Percentiles rank a stretch among this genome's conserved stretches.
phyloP scores from a whole-genome alignment of 2,329 filamentous ascomycete species.

The Fusarium buharicum region DNA sequence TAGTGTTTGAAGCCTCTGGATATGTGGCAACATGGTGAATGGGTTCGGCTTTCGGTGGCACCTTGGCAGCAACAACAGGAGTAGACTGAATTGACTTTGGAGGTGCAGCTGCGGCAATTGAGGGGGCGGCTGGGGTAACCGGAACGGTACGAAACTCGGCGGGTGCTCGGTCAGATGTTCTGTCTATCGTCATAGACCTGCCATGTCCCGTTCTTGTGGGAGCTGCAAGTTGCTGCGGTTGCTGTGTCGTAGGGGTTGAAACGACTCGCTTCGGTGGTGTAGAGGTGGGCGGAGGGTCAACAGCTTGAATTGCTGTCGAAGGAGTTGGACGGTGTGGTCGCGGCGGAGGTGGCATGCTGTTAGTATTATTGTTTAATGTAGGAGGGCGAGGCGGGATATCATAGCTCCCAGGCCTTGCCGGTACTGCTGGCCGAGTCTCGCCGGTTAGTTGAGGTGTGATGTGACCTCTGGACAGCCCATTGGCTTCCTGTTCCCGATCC shows the following conservation, averaged over 20 bases:
- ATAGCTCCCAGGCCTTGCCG: slow-evolving; percentile 57
- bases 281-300: slow-evolving; percentile 28
- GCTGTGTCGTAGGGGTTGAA: slow-evolving; percentile 47
- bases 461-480: slow-evolving; percentile 52
- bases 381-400: slow-evolving; percentile 38
- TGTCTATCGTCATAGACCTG: slow-evolving; percentile 53
- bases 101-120: slow-evolving; percentile 26
- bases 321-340: slow-evolving; percentile 57
- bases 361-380: slow-evolving; percentile 27
- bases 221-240: slow-evolving; percentile 46
- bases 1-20: slow-evolving; percentile 85
- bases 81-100: slow-evolving; percentile 36
- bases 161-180: slow-evolving; percentile 40
- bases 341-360: slow-evolving; percentile 54
- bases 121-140: slow-evolving; percentile 31
- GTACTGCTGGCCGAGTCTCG: slow-evolving; percentile 60
- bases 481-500: slow-evolving; percentile 57
- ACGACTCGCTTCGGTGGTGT: slow-evolving; percentile 48
- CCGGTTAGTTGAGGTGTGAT: slow-evolving; percentile 55
- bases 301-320: slow-evolving; percentile 33
- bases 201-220: slow-evolving; percentile 46
- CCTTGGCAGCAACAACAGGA: slow-evolving; percentile 31
- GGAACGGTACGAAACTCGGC: slow-evolving; percentile 41
- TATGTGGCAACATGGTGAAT: slow-evolving; percentile 70
- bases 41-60: slow-evolving; percentile 53